phyloP scores from a whole-genome alignment of 257 asterid species.

The Penstemon barbatus region DNA sequence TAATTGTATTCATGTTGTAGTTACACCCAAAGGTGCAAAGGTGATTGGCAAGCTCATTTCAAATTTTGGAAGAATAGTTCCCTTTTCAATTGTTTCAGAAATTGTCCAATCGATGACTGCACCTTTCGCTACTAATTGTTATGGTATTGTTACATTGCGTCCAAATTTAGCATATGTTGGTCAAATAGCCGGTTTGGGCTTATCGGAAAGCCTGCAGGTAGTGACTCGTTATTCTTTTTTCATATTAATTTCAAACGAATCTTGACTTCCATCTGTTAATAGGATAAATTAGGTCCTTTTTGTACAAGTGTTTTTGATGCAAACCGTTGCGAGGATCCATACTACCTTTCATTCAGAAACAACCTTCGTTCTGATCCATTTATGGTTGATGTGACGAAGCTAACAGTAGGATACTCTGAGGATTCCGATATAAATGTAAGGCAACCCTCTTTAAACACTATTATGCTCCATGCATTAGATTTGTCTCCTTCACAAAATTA shows the following conservation, averaged over 20 bases:
- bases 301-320: constrained; percentile 74
- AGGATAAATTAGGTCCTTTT: constrained; percentile 96
- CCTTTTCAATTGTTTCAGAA: constrained; percentile 94
- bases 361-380: constrained; percentile 70
- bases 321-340: constrained; percentile 76
- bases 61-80: constrained; percentile 60
- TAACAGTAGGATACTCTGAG: constrained; percentile 83
- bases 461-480: not conserved
- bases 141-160: constrained; percentile 87
- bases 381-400: constrained; percentile 61
- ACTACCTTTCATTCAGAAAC: constrained; percentile 75
- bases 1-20: no score
- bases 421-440: constrained; percentile 92
- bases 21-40: no score
- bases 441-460: not conserved
- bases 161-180: constrained; percentile 88
- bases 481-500: not conserved
- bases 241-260: not conserved
- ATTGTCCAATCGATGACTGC: constrained; percentile 87
- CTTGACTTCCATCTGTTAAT: constrained; percentile 16
- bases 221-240: not conserved
- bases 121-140: constrained; percentile 71
- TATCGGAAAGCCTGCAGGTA: constrained; percentile 91
- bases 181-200: constrained; percentile 86
- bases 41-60: no score